phyloP scores from a whole-genome alignment of 2,329 filamentous ascomycete species.

The Colletotrichum spaethianum region DNA sequence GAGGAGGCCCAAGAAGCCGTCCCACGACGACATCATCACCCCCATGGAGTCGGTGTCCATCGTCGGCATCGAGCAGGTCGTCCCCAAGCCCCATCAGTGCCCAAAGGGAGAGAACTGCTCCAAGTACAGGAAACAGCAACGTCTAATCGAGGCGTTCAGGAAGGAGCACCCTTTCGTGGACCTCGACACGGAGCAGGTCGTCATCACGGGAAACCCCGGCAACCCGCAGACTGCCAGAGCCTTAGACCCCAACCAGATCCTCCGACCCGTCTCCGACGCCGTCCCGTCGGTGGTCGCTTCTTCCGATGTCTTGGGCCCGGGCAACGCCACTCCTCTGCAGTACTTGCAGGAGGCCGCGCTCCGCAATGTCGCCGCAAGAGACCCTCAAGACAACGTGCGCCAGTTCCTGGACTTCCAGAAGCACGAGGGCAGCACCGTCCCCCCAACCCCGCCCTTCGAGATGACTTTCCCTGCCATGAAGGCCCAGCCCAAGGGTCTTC shows the following conservation, averaged over 20 bases:
- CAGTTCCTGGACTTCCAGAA: constrained; percentile 93
- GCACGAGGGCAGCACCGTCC: constrained; percentile 69
- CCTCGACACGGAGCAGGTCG: constrained; percentile 75
- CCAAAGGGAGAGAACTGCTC: constrained; percentile 88
- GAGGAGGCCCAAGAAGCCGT: constrained; percentile 55
- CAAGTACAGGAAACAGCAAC: constrained; percentile 86
- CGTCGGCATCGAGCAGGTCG: constrained; percentile 89
- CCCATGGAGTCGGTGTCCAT: constrained; percentile 90
- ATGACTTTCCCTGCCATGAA: constrained; percentile 63
- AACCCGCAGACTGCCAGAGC: constrained; percentile 77
- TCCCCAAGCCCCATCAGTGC: constrained; percentile 88
- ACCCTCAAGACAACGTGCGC: constrained; percentile 93
- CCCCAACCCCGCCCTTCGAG: constrained; percentile 79
- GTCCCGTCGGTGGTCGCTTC: constrained; percentile 90
- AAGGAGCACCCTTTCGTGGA: constrained; percentile 80
- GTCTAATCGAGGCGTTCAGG: constrained; percentile 80
- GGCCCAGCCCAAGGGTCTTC: constrained; percentile 68
- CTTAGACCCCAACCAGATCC: constrained; percentile 67
- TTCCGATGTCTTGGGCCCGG: constrained; percentile 88
- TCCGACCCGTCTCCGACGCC: constrained; percentile 80
- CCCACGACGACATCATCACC: constrained; percentile 76
- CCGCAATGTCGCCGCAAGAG: constrained; percentile 77
- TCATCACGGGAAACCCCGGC: constrained; percentile 84
- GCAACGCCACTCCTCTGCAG: constrained; percentile 72
- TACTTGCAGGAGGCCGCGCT: constrained; percentile 83